These are phyloP conservation scores for Salmacisia buchloeana DNA, from an alignment of 1,284 basidiomycete genomes.

Conservation along the genomic window DNA sequence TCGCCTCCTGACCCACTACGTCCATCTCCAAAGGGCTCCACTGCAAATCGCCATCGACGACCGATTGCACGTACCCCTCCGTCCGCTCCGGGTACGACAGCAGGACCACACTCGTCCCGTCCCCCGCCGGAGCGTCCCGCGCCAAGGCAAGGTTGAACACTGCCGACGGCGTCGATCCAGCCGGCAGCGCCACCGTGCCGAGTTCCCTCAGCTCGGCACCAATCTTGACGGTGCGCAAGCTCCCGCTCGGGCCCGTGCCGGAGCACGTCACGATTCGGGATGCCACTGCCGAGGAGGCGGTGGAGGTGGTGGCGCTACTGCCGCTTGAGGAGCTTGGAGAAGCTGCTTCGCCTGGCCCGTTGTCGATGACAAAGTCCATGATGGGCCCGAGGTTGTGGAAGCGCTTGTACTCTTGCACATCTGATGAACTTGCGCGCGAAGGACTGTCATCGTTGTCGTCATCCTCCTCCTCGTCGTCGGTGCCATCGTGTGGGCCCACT, in stretches of 20 bases:
- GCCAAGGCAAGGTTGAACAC: neutral
- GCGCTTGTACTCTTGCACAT: neutral
- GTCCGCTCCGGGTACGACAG: too few relatives aligned
- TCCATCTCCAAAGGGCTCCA: neutral
- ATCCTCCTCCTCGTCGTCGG: neutral
- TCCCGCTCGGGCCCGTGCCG: slow-evolving; percentile 73
- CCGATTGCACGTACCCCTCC: neutral
- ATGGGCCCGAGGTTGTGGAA: slow-evolving; percentile 76
- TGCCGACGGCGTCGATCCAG: neutral
- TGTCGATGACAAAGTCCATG: slow-evolving; percentile 73
- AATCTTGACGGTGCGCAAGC: slow-evolving; percentile 72
- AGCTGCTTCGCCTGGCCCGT: slow-evolving; percentile 61
- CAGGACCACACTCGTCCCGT: neutral
- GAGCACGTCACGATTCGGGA: slow-evolving; percentile 82
- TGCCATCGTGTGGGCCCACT: too few relatives aligned
- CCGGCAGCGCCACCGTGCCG: slow-evolving; percentile 7
- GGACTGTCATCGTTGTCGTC: neutral
- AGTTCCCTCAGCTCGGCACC: slow-evolving; percentile 76
- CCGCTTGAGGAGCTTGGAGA: too few relatives aligned
- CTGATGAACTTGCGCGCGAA: too few relatives aligned
- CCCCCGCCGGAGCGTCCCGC: neutral
- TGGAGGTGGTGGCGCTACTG: slow-evolving; percentile 7
- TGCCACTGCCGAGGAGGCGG: slow-evolving; percentile 51
- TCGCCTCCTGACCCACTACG: neutral
- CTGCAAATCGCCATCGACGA: neutral